phyloP scores from a whole-genome alignment of 352 stramenopile species.

The Phytophthora hibernalis region DNA sequence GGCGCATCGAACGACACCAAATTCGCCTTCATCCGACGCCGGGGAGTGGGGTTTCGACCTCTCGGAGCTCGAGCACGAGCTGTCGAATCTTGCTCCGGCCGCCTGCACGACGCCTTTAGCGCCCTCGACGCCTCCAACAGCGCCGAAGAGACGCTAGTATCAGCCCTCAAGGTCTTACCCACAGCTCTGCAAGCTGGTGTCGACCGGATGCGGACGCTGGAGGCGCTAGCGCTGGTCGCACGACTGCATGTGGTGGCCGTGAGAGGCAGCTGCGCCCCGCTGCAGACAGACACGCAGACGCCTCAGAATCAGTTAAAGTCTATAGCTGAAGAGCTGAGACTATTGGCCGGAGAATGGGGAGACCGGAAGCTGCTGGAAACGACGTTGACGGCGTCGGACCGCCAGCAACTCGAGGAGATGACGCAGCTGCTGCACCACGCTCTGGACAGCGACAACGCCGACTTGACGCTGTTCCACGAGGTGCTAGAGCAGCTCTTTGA shows the following conservation, averaged over 20 bases:
- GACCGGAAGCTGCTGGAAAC: conserved; percentile 21
- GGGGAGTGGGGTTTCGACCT: conserved; percentile 47
- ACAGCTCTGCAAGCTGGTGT: conserved; percentile 3
- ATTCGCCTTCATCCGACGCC: conserved; percentile 14
- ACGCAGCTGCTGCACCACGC: conserved; percentile 48
- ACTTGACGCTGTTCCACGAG: conserved; percentile 64
- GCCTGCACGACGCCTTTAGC: conserved; percentile 8
- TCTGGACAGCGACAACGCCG: conserved; percentile 36
- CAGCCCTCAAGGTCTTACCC: conserved; percentile 7
- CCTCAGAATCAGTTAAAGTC: conserved; percentile 15
- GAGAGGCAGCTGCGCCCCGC: conserved; percentile 34
- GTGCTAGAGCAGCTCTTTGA: conserved; percentile 64
- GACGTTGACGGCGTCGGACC: conserved; percentile 15
- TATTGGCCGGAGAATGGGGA: conserved; percentile 48
- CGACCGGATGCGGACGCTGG: conserved; percentile 32
- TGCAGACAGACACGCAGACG: conserved; percentile 7
- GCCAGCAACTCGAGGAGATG: conserved; percentile 48
- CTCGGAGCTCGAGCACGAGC: conserved; percentile 50
- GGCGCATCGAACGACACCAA: not conserved
- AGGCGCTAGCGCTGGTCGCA: conserved; percentile 49
- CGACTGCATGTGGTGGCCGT: conserved; percentile 44
- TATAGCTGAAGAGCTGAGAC: conserved; percentile 21
- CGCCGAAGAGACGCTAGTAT: conserved; percentile 22
- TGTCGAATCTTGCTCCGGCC: conserved; percentile 35
- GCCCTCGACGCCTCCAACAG: not conserved